Percentiles rank a stretch among this genome's conserved stretches.
Conservation (phyloP, 2,329 filamentous ascomycete genomes). For the Anisogramma anomala region DNA sequence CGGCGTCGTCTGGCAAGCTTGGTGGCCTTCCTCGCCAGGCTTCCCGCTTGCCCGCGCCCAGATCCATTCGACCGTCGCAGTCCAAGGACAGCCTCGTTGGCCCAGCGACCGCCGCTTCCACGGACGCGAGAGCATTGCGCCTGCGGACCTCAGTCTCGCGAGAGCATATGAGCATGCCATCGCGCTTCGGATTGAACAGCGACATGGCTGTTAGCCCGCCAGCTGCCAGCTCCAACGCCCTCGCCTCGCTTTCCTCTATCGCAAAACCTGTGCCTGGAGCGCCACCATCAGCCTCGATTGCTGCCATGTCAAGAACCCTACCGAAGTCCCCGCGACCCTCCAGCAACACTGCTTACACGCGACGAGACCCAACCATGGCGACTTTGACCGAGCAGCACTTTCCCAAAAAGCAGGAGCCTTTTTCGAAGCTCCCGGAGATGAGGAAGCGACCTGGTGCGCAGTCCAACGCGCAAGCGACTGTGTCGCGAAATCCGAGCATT, state of each 20-base stretch:
- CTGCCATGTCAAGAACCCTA: slow-evolving; percentile 5
- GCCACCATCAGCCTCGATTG: slow-evolving; percentile 8
- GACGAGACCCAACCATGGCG: slow-evolving; percentile 11
- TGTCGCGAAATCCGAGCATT: slow-evolving; percentile 7
- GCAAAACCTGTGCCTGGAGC: slow-evolving; percentile 4
- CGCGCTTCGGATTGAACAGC: slow-evolving; percentile 2
- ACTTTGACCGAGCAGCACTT: slow-evolving; percentile 7
- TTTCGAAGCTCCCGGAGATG: slow-evolving; percentile 6
- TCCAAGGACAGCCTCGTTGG: slow-evolving; percentile 8
- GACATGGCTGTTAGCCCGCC: background rate
- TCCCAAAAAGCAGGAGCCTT: background rate
- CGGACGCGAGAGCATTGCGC: slow-evolving; percentile 2
- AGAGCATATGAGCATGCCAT: slow-evolving; percentile 5
- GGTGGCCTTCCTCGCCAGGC: slow-evolving; percentile 9
- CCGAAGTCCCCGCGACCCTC: background rate
- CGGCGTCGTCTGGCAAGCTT: slow-evolving; percentile 1
- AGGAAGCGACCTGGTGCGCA: slow-evolving; percentile 8
- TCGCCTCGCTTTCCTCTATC: background rate
- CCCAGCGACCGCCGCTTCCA: background rate
- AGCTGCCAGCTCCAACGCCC: background rate
- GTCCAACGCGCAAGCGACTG: background rate
- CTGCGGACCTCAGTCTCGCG: slow-evolving; percentile 10
- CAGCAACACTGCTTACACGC: slow-evolving; percentile 1
- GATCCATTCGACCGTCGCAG: slow-evolving; percentile 5
- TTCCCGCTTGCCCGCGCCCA: slow-evolving; percentile 12